Base-by-base conservation (phyloP, 176 grass and related monocot genomes). In the Phoenix dactylifera region DNA sequence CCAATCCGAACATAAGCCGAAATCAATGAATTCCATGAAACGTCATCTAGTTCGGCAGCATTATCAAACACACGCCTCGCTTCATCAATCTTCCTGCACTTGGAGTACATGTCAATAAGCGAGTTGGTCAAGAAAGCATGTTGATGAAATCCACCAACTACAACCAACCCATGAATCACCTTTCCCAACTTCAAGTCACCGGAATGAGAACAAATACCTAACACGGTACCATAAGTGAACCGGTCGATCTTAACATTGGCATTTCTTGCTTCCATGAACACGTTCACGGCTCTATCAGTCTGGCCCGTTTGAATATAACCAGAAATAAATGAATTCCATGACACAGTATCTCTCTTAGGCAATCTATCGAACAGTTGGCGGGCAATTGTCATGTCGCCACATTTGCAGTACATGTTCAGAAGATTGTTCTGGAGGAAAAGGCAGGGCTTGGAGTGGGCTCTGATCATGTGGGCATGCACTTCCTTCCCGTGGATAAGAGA, bases 11-110 rank as follows among this genome's bases (percentile, higher is more conserved):
- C 77, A 24, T 87, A 84, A 6, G 73, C 77, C 0, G 88, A 87
- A 16, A 84, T 16, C 57, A 93, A 59, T 1, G 88, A 84, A 51
- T 93, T 93, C 84, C 88, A 93, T 2, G 88, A 83, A 62, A 85
- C 59, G 6, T 76, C 80, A 22, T 88, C 84, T 4, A 26, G 50
- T 50, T 81, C 72, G 9, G 16, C 20, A 5, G 77, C 57, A 4
- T 16, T 39, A 14, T 81, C 76, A 63, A 88, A 93, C 24, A 73
- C 71, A 7, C 54, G 26, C 55, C 49, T 70, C 5, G 89, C 80
- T 67, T 72, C 48, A 1, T 7, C 50, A 58, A 88, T 81, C 16
- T 78, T 18, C 17, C 84, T 51, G 57, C 89, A 88, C 63, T 64
- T 70, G 15, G 80, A 62, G 44, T 88, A 94, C 80, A 94, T 84